Conservation (phyloP, 225 moss, liverwort and hornwort genomes). For the Ulota crispa region DNA sequence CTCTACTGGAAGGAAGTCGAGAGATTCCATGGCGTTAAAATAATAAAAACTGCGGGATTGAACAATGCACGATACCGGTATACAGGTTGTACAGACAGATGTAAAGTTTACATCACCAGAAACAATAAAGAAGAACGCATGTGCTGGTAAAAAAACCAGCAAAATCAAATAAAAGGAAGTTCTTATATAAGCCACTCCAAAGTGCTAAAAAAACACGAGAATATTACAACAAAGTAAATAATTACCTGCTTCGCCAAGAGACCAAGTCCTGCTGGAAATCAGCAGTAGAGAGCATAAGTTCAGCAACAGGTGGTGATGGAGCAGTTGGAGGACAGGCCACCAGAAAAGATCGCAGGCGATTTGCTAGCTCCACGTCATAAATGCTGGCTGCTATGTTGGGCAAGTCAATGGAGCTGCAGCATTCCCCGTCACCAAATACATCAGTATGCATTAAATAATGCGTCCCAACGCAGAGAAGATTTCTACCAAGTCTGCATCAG, state of each 20-base stretch:
- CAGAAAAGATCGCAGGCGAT: constrained; percentile 78
- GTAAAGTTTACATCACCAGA: not conserved
- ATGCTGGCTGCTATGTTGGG: constrained; percentile 81
- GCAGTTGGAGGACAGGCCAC: constrained; percentile 90
- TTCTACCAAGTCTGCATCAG: not conserved
- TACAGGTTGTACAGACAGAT: not conserved
- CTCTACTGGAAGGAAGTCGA: not conserved
- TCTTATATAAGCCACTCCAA: not conserved
- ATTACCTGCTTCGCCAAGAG: constrained; percentile 82
- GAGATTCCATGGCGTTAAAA: not conserved
- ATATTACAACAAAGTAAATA: not conserved
- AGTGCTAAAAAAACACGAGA: not conserved
- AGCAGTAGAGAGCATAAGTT: constrained; percentile 87
- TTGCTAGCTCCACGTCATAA: constrained; percentile 83
- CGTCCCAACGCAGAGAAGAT: not conserved
- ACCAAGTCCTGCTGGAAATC: constrained; percentile 85
- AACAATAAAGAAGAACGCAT: not conserved
- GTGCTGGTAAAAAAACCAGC: not conserved
- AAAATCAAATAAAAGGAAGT: not conserved
- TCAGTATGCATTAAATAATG: not conserved
- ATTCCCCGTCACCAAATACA: not conserved
- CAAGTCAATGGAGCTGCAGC: constrained; percentile 89
- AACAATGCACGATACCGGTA: too few species aligned
- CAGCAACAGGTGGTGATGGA: constrained; percentile 84
- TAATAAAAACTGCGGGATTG: not conserved